A percentile compares a stretch with the other conserved stretches of the same genome.
Conservation (phyloP, 2,329 filamentous ascomycete species). For the Pyricularia sp. region DNA sequence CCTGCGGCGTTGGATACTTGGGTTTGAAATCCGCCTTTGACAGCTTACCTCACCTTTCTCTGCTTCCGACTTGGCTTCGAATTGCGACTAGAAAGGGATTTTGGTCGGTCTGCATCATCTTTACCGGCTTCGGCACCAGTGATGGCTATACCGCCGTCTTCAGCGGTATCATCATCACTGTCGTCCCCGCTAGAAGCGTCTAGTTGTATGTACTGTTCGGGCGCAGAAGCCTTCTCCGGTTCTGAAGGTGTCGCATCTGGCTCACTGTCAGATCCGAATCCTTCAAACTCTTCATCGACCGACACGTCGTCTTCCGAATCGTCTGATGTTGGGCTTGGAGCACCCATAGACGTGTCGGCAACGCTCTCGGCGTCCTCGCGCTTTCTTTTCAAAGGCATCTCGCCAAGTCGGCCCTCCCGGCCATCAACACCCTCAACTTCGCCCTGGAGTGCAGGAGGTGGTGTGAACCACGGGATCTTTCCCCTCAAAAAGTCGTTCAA, state of each 20-base stretch:
- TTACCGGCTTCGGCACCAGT: constrained; percentile 20
- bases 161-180: constrained; percentile 6
- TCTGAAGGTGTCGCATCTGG: constrained; percentile 10
- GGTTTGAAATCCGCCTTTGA: background rate
- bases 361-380: constrained; percentile 39
- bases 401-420: constrained; percentile 68
- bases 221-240: background rate
- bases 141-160: constrained; percentile 16
- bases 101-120: background rate
- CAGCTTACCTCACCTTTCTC: background rate
- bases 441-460: constrained; percentile 54
- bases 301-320: constrained; percentile 13
- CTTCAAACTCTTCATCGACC: constrained; percentile 33
- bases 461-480: constrained; percentile 93
- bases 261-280: constrained; percentile 36
- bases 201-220: constrained; percentile 13
- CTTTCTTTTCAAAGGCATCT: constrained; percentile 79
- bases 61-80: background rate
- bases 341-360: constrained; percentile 23
- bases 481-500: constrained; percentile 93
- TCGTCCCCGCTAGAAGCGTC: constrained; percentile 6
- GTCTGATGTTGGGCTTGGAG: constrained; percentile 14
- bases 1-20: background rate
- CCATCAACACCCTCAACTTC: constrained; percentile 52
- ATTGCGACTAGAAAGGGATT: background rate